Base-by-base conservation (phyloP, 305 asterid genomes). In the Fraxinus latifolia region DNA sequence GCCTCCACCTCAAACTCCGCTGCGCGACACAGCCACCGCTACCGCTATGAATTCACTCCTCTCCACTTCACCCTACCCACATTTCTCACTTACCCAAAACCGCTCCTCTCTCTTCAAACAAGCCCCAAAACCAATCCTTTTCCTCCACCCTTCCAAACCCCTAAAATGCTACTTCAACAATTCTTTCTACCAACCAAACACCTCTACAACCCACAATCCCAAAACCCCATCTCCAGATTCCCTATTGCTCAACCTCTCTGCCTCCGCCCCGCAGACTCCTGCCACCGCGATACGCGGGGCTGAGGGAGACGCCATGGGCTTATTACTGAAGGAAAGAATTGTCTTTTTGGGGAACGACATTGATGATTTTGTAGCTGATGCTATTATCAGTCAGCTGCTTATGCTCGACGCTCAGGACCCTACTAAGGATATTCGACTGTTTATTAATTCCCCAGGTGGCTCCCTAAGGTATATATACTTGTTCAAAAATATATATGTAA, bases 381-480 rank as follows among this genome's bases (percentile, higher is more conserved):
- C 97, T 42, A 93, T 94, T 81, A 90, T 91, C 58, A 92, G 97
- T 83, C 98, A 93, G 92, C 86, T 96, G 71, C 87, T 96, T 50
- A 79, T 96, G 92, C 84, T 96, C 87, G 98, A 96, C 79, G 96
- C 98, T 42, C 92, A 89, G 83, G 98, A 96, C 84, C 88, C 95
- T 6, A 90, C 89, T 3, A 92, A 89, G 89, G 97, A 96, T 86
- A 96, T 96, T 85, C 87, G 98, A 1, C 94, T 94, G 14, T 94
- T 96, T 81, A 42, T 96, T 90, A 96, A 94, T 88, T 94, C 94
- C 25, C 70, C 95, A n/a, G 99, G 98, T 77, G 99, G 99, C 68
- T 93, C 97, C 4, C 95, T 93, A 83, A 94, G 98, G 99, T 93
- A 81, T 12, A 21, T 60, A 7, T 19, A 8, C 32, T 60, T 60